These are phyloP conservation scores for Taiwanofungus camphoratus DNA, from an alignment of 1,284 basidiomycete genomes.

Conservation along the genomic window DNA sequence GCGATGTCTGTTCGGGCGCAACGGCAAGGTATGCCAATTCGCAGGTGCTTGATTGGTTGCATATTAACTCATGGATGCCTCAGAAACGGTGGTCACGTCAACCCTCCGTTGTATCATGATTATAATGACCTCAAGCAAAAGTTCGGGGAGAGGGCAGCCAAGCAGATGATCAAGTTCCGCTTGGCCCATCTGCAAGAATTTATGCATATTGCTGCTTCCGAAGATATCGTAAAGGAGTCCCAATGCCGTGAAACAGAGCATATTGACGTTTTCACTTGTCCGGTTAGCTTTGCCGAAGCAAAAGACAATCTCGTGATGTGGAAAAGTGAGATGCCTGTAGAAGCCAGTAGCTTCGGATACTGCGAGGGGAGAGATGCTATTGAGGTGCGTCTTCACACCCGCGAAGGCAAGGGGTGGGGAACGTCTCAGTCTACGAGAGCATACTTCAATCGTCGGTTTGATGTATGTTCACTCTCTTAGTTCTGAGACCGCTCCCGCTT, in stretches of 20 bases:
- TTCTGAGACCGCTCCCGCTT: too few relatives aligned
- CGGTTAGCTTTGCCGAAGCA: slow-evolving; percentile 29
- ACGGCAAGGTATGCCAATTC: slow-evolving; percentile 48
- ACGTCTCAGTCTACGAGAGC: too few relatives aligned
- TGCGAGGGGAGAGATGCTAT: slow-evolving; percentile 30
- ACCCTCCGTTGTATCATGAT: slow-evolving; percentile 55
- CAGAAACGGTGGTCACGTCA: slow-evolving; percentile 71
- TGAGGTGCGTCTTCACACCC: slow-evolving; percentile 27
- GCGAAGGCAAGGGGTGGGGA: too few relatives aligned
- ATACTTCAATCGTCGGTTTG: too few relatives aligned
- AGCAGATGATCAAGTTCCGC: slow-evolving; percentile 54
- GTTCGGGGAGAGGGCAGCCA: slow-evolving; percentile 42
- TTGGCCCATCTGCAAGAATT: slow-evolving; percentile 48
- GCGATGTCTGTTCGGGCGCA: slow-evolving; percentile 65
- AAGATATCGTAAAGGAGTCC: slow-evolving; percentile 37
- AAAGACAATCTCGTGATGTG: slow-evolving; percentile 30
- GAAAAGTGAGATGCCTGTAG: slow-evolving; percentile 34
- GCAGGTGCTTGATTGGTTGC: not conserved
- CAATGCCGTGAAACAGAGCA: slow-evolving; percentile 39
- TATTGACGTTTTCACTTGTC: slow-evolving; percentile 34
- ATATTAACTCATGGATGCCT: not conserved
- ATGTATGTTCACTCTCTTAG: too few relatives aligned
- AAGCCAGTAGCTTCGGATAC: slow-evolving; percentile 28
- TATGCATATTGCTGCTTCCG: slow-evolving; percentile 39
- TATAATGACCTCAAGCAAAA: slow-evolving; percentile 44